phyloP scores from a whole-genome alignment of 768 basidiomycete genomes.

The Tylopilus rubrobrunneus region DNA sequence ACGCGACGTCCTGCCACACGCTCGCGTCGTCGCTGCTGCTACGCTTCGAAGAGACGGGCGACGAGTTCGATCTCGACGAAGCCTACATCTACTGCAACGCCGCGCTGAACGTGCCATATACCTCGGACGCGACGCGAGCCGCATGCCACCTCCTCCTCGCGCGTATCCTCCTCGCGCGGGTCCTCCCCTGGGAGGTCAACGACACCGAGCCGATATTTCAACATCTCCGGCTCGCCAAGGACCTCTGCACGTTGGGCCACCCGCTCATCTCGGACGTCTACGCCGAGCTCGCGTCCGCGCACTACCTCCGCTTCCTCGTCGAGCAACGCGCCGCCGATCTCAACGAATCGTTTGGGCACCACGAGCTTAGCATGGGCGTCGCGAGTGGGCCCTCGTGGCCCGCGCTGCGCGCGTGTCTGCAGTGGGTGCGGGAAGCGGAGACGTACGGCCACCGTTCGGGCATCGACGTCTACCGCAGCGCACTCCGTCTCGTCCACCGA shows the following conservation, averaged over 20 bases:
- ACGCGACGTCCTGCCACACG: slow-evolving; percentile 6
- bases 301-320: slow-evolving; percentile 25
- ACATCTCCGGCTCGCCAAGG: slow-evolving; percentile 24
- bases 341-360: slow-evolving; percentile 24
- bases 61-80: slow-evolving; percentile 28
- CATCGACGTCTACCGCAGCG: slow-evolving; percentile 26
- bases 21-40: slow-evolving; percentile 23
- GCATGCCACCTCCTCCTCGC: slow-evolving; percentile 18
- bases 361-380: slow-evolving; percentile 20
- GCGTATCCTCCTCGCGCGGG: slow-evolving; percentile 21
- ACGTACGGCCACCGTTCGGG: slow-evolving; percentile 22
- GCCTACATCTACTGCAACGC: slow-evolving; percentile 18
- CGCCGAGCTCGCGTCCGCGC: slow-evolving; percentile 19
- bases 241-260: slow-evolving; percentile 17
- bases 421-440: slow-evolving; percentile 23
- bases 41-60: slow-evolving; percentile 21
- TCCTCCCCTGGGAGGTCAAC: slow-evolving; percentile 20
- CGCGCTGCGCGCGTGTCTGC: slow-evolving; percentile 19
- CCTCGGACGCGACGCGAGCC: slow-evolving; percentile 12
- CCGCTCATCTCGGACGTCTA: slow-evolving; percentile 21
- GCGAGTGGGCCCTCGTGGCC: slow-evolving; percentile 13
- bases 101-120: neutral
- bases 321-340: slow-evolving; percentile 17
- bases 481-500: slow-evolving; percentile 23
- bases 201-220: slow-evolving; percentile 27